Evolutionary conservation across 257 asterid species (phyloP).

Genomic region (Nicotiana tabacum): DNA sequence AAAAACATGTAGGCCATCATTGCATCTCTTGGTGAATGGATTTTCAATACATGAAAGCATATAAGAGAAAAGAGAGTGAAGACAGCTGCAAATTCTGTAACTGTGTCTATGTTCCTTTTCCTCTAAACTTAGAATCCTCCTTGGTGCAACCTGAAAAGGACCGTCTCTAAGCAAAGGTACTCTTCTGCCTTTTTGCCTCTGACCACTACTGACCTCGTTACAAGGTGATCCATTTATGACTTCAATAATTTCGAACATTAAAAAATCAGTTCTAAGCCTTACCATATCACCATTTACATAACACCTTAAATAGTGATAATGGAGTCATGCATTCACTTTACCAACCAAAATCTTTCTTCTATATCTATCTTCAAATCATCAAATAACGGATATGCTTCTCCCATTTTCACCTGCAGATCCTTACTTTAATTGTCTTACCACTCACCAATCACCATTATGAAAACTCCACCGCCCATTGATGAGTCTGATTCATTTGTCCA

Average conservation of each 20-base stretch:
- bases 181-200: neutral
- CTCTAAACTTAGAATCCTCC: neutral
- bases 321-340: neutral
- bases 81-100: neutral
- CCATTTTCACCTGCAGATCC: neutral
- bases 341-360: neutral
- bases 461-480: neutral
- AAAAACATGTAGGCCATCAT: neutral
- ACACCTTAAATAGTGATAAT: neutral
- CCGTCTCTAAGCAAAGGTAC: neutral
- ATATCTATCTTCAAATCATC: slow-evolving; percentile 2
- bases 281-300: neutral
- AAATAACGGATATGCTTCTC: neutral
- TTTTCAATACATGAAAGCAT: neutral
- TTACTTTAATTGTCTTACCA: neutral
- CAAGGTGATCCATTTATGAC: neutral
- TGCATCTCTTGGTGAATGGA: neutral
- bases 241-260: neutral
- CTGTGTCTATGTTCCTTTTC: neutral
- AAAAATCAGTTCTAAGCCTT: neutral
- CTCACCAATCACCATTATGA: neutral
- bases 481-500: neutral
- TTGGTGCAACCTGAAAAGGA: neutral
- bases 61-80: neutral
- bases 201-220: neutral